Evolutionary conservation across 2,329 filamentous ascomycete species (phyloP).

Genomic region (Epichloe gansuensis): DNA sequence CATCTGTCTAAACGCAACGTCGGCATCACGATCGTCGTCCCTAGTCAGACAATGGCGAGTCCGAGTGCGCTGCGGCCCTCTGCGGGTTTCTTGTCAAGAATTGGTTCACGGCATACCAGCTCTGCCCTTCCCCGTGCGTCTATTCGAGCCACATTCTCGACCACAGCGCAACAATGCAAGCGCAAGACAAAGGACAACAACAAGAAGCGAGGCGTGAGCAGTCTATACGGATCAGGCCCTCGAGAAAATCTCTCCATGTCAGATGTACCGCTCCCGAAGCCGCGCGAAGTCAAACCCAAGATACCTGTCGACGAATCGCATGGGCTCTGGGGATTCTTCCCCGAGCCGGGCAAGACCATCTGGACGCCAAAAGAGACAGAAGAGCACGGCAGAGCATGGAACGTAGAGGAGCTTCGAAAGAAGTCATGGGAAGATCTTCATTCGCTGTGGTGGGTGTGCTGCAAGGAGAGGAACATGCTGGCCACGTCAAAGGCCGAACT

Average conservation of each 20-base stretch:
- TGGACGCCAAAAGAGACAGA: constrained; percentile 58
- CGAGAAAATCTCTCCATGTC: constrained; percentile 63
- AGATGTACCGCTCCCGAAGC: constrained; percentile 60
- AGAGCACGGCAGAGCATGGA: constrained; percentile 72
- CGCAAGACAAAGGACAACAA: constrained; percentile 59
- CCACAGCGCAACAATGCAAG: constrained; percentile 36
- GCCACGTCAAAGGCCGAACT: constrained; percentile 66
- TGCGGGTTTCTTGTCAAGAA: constrained; percentile 12
- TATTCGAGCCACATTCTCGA: constrained; percentile 35
- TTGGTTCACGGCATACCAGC: constrained; percentile 3
- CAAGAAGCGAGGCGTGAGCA: constrained; percentile 68
- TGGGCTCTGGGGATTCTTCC: constrained; percentile 89
- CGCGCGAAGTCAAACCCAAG: constrained; percentile 45
- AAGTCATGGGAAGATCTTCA: constrained; percentile 95
- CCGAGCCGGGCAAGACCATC: constrained; percentile 54
- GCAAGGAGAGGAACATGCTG: constrained; percentile 81
- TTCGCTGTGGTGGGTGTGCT: constrained; percentile 85
- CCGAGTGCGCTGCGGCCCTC: constrained; percentile 17
- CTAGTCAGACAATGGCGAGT: constrained; percentile 17
- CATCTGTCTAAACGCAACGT: background rate
- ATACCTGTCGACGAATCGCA: constrained; percentile 59
- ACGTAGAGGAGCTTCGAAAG: constrained; percentile 67
- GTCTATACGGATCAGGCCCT: constrained; percentile 64
- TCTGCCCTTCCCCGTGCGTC: constrained; percentile 6
- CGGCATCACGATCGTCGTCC: background rate